Base-by-base conservation (phyloP, 2,329 filamentous ascomycete genomes). In the Verticillium nonalfalfae region DNA sequence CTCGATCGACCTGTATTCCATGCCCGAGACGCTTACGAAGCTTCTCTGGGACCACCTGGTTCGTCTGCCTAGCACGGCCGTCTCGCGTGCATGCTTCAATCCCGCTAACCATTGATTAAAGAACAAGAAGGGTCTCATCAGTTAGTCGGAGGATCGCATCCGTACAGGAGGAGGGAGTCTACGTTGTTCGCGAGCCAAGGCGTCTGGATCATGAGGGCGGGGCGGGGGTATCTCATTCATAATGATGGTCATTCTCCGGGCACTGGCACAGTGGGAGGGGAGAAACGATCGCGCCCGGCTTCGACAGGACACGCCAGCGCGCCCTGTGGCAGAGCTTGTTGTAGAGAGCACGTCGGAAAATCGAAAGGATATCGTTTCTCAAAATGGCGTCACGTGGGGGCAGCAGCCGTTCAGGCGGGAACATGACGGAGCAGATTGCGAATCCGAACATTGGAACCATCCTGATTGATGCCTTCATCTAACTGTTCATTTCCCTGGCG, bases 1-100 rank as follows among this genome's bases (percentile, higher is more conserved):
- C 79, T 95, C 97, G 64, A 94, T 99, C 68, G 95, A 99, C 72
- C 84, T 99, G 62, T 98, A 97, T 79, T 98, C 95, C n/a, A 86
- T 99, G 66, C 93, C 95, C 1, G 95, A 98, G 67, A 78, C 80
- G 34, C 83, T 98, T 40, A 90, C 95, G 73, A 96, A 95, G 76
- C 93, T 92, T 86, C 87, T 99, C 63, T 98, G 94, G 94, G 94
- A 97, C 64, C 96, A 95, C 73, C 72, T 86, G 33, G 40, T 18
- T 31, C 13, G 31, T 60, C 56, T 35, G 52, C 31, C 33, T 15
- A 31, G 18, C 35, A 56, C 36, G 36, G 40, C 36, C 33, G 40
- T 33, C 45, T 33, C 50, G 31, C 31, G n/a, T 59, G 40, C 34
- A 15, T 35, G 26, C 26, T 31, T 31, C 26, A 31, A 31, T 31